These are phyloP conservation scores for Viridothelium virens DNA, from an alignment of 495 filamentous ascomycete genomes.

Conservation along the genomic window DNA sequence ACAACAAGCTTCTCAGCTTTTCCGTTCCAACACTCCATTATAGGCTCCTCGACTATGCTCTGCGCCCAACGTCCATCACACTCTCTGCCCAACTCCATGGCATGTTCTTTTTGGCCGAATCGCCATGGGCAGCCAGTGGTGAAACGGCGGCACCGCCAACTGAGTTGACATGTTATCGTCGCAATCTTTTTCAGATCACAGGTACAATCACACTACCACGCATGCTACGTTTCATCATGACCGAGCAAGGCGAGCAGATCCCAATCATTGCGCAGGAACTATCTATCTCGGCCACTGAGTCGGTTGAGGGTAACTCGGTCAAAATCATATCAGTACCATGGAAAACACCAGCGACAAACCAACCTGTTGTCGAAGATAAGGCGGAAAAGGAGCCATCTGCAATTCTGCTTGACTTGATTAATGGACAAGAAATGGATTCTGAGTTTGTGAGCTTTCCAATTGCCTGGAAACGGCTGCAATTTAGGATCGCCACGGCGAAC, in stretches of 20 bases:
- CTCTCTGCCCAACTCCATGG: slow-evolving; percentile 81
- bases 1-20: slow-evolving; percentile 77
- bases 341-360: slow-evolving; percentile 70
- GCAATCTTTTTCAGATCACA: slow-evolving; percentile 84
- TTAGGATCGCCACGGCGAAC: slow-evolving; percentile 84
- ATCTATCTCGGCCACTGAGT: slow-evolving; percentile 78
- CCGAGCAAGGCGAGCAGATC: slow-evolving; percentile 68
- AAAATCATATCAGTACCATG: slow-evolving; percentile 91
- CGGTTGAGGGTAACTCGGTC: slow-evolving; percentile 76
- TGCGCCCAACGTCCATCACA: slow-evolving; percentile 50
- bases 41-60: slow-evolving; percentile 59
- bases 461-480: slow-evolving; percentile 85
- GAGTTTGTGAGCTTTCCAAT: slow-evolving; percentile 76
- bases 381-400: slow-evolving; percentile 58
- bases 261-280: slow-evolving; percentile 68
- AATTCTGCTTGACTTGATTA: slow-evolving; percentile 64
- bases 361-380: slow-evolving; percentile 51
- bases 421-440: slow-evolving; percentile 67
- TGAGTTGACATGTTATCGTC: slow-evolving; percentile 85
- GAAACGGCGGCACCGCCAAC: slow-evolving; percentile 60
- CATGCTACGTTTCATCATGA: slow-evolving; percentile 62
- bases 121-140: slow-evolving; percentile 58
- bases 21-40: slow-evolving; percentile 61
- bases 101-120: slow-evolving; percentile 92
- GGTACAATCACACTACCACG: slow-evolving; percentile 72